phyloP scores from a whole-genome alignment of 2,329 filamentous ascomycete species.

The Elsinoe arachidis region DNA sequence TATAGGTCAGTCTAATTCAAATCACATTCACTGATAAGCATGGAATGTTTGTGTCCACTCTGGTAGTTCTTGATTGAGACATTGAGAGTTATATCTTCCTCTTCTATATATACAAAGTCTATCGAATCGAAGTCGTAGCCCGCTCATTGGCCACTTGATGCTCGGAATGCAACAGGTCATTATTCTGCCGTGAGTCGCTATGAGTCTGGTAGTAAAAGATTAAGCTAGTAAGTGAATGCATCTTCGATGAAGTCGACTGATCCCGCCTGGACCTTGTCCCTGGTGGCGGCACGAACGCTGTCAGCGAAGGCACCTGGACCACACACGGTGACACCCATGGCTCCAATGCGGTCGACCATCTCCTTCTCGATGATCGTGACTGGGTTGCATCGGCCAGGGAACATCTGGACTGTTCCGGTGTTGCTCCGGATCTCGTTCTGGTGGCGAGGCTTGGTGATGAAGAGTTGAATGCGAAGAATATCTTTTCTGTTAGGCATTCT shows the following conservation, averaged over 20 bases:
- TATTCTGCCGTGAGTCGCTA: slow-evolving; percentile 5
- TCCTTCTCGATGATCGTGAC: slow-evolving; percentile 50
- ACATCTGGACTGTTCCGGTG: slow-evolving; percentile 54
- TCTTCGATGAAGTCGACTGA: slow-evolving; percentile 56
- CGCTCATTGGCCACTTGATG: neutral
- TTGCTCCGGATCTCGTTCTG: slow-evolving; percentile 46
- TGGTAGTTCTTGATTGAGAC: neutral
- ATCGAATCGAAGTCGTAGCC: slow-evolving; percentile 3
- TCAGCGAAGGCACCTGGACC: slow-evolving; percentile 56
- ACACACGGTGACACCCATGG: slow-evolving; percentile 54
- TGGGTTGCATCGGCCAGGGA: slow-evolving; percentile 49
- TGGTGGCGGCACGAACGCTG: slow-evolving; percentile 48
- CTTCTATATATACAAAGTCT: slow-evolving; percentile 11
- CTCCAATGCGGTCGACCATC: slow-evolving; percentile 47
- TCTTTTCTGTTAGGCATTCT: slow-evolving; percentile 51
- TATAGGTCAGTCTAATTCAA: neutral
- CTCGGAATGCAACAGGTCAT: slow-evolving; percentile 1
- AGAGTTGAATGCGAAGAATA: slow-evolving; percentile 52
- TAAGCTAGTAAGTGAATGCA: slow-evolving; percentile 52
- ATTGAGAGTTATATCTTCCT: neutral
- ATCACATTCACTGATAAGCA: neutral
- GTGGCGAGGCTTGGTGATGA: slow-evolving; percentile 52
- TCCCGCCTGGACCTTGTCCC: slow-evolving; percentile 44
- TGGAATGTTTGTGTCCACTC: neutral
- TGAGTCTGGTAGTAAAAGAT: neutral